Base-by-base conservation (phyloP, 1,284 basidiomycete genomes). In the Schizopora paradoxa region DNA sequence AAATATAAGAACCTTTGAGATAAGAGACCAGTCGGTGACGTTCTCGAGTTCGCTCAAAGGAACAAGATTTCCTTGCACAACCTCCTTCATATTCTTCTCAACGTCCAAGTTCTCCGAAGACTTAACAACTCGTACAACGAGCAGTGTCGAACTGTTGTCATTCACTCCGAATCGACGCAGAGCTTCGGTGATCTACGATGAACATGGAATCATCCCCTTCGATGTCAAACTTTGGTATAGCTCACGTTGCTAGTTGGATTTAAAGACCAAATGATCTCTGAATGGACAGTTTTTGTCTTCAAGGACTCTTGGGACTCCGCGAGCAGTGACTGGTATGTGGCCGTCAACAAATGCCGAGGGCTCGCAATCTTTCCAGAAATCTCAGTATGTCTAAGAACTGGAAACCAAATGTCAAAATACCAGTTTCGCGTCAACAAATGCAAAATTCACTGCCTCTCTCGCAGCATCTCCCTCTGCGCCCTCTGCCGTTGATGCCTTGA, bases 131-230 rank as follows among this genome's bases (percentile, higher is more conserved):
- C 81, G 74, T 8, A 93, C 82, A 5, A 94, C 78, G 13, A 92
- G 58, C n/a, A 94, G 68, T 7, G 79, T 68, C 0, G 67, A 73
- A n/a, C 77, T 82, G 4, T 61, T 64, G 31, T 86, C 79, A 0
- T 82, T 82, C 3, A 95, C 72, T 4, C 93, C 92, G 56, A 91
- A 93, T 47, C 87, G 76, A 45, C 80, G 74, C 51, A 96, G 79
- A 0, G 86, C 86, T 56, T 96, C 92, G 2, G 82, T 80, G 45
- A 96, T 95, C 89, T 91, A 50, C n/a, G 14, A 16, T 6, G 26
- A 16, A 13, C 6, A 18, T 25, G 27, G 18, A 5, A 34, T n/a
- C n/a, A n/a, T n/a, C n/a, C n/a, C n/a, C 21, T 5, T 14, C 27
- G 27, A 8, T 34, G 13, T n/a, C 21, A 6, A 19, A 23, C 26